Base-by-base conservation (phyloP, 129 eudicot genomes). In the Flaveria linearis region DNA sequence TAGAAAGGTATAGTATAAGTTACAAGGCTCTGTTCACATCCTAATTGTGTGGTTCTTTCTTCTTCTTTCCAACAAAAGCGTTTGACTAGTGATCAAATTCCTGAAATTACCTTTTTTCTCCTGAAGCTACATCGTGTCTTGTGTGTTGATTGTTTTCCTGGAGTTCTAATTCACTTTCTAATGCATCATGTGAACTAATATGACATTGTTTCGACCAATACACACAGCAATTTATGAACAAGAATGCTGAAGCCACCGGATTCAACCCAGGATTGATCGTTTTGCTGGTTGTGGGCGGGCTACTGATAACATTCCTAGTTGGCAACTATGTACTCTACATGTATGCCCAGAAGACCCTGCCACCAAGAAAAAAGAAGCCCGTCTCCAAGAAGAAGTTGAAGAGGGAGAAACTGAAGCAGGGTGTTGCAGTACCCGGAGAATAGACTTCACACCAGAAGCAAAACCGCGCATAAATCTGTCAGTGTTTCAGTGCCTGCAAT, bases 371-470 rank as follows among this genome's bases (percentile, higher is more conserved):
- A 79, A 94, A 94, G 97, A 94, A 94, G 92, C 96, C 99, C 2
- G 60, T 94, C 69, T 91, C 97, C 58, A 94, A 94, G 96, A 94
- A 94, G 96, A 94, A 94, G 94, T 71, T 94, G 93, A 94, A 94
- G 90, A 91, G 76, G 89, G 99, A 94, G 79, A 94, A 90, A 78
- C 87, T 94, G 86, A 94, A 91, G 93, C 97, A 94, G 86, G 99
- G 99, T 33, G 97, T 94, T 71, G 83, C 99, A 61, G 90, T 94
- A 22, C 97, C 99, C 0, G 99, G 99, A 85, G 99, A 94, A 83
- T 92, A 92, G 84, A 82, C 12, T 8, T 16, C 22, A 28, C 16
- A n/a, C 51, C 50, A 17, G 26, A 28, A 63, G 5, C 55, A 64
- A 56, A 69, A 33, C 39, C 9, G 25, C 45, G 45, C 60, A 28